These are phyloP conservation scores for Neostapfia colusana DNA, from an alignment of 176 grass and related monocot genomes.

Conservation along the genomic window DNA sequence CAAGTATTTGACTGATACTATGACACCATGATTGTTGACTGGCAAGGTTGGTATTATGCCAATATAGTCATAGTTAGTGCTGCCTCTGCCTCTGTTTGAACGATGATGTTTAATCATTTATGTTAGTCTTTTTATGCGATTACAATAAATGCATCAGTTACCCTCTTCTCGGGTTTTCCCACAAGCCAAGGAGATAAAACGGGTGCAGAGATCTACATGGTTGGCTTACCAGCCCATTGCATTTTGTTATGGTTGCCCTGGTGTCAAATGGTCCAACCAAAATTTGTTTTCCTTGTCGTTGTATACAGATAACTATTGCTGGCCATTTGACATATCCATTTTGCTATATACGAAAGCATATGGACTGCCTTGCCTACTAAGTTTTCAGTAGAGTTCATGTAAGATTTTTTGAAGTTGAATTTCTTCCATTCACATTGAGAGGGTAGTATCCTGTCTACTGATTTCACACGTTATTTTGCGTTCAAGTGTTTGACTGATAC, in stretches of 20 bases:
- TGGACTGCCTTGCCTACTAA: not conserved
- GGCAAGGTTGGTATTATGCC: not conserved
- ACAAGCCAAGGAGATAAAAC: slow-evolving; percentile 24
- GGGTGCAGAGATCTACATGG: slow-evolving; percentile 14
- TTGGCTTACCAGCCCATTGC: slow-evolving; percentile 41
- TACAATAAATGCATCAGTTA: slow-evolving; percentile 8
- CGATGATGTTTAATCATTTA: not conserved
- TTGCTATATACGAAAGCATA: not conserved
- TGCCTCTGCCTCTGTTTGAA: not conserved
- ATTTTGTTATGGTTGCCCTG: slow-evolving; percentile 32
- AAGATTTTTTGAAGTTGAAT: not conserved
- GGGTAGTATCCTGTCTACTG: not conserved
- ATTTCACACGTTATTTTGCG: not conserved
- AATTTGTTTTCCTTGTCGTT: not conserved
- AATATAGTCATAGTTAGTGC: not conserved
- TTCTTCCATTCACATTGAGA: not conserved
- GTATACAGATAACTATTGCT: too few relatives aligned
- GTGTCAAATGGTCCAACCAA: slow-evolving; percentile 42
- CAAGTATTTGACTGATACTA: not conserved
- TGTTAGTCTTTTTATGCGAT: not conserved
- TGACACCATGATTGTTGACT: not conserved
- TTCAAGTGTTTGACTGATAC: not conserved
- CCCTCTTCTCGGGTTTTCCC: slow-evolving; percentile 24
- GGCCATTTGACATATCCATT: not conserved
- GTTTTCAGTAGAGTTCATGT: not conserved